These are phyloP conservation scores for Pholiota molesta DNA, from an alignment of 768 basidiomycete genomes.

Conservation along the genomic window DNA sequence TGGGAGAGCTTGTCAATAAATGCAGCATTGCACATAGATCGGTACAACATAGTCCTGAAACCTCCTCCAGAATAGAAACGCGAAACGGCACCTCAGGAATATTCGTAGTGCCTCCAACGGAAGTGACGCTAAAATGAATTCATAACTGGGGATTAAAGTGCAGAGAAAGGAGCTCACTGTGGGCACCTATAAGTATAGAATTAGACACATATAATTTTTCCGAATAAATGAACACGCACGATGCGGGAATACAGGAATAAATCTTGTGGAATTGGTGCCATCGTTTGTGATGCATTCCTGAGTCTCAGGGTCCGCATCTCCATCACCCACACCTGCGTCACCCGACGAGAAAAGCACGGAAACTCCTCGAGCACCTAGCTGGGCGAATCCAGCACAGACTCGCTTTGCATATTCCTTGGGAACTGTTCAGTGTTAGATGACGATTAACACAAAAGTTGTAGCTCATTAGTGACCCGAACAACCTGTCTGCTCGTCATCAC, in stretches of 20 bases:
- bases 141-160: not conserved
- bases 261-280: slow-evolving; percentile 54
- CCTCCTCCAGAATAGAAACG: slow-evolving; percentile 68
- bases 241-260: slow-evolving; percentile 66
- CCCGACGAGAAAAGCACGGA: slow-evolving; percentile 71
- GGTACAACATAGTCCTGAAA: slow-evolving; percentile 66
- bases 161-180: slow-evolving; percentile 37
- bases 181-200: slow-evolving; percentile 42
- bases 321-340: slow-evolving; percentile 74
- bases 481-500: slow-evolving; percentile 75
- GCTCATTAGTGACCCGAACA: not conserved
- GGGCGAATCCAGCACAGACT: slow-evolving; percentile 61
- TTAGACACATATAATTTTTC: not conserved
- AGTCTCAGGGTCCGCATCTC: slow-evolving; percentile 51
- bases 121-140: slow-evolving; percentile 55
- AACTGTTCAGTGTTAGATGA: not conserved
- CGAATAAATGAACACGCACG: slow-evolving; percentile 30
- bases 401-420: slow-evolving; percentile 8
- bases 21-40: not conserved
- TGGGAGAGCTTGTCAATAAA: not conserved
- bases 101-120: slow-evolving; percentile 66
- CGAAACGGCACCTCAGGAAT: slow-evolving; percentile 62
- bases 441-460: not conserved
- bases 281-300: slow-evolving; percentile 63
- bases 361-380: slow-evolving; percentile 67